Base-by-base conservation (phyloP, 140 eudicot genomes). In the Cichorium intybus region DNA sequence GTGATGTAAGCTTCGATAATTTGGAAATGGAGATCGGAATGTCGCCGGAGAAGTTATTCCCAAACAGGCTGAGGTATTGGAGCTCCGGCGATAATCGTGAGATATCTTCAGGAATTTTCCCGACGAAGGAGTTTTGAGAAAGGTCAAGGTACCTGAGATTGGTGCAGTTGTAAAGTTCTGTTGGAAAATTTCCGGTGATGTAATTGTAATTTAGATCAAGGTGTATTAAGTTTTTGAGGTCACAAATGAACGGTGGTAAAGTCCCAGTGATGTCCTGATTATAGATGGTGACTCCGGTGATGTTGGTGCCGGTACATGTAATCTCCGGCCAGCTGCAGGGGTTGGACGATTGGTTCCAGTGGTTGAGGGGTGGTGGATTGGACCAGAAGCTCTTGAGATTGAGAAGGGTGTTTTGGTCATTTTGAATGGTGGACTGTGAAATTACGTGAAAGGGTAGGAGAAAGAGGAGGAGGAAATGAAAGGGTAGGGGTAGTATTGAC, bases 311-410 rank as follows among this genome's bases (percentile, higher is more conserved):
- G 4, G 73, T 39, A 76, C 99, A 92, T 4, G 43, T 75, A 77
- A 92, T 81, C 77, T 78, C 98, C 2, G 85, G 83, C 98, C 98
- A 92, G 7, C 61, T 51, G 73, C 98, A 92, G 54, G 79, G 96
- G 70, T 81, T 69, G 47, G 95, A 61, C 26, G 96, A 64, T n/a
- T 72, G 68, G 24, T 66, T 56, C 96, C 96, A 88, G 74, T 80
- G 87, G 77, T 23, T 16, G 64, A 85, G 31, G 17, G 80, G 55
- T 2, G 82, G 65, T 46, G 88, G 83, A 21, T 79, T 23, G 12
- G 75, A 66, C 95, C 91, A 89, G 47, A 53, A 69, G 20, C 66
- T 60, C 72, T 89, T 89, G 61, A 89, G 56, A 15, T 49, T 67
- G 28, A 89, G 78, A 4, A 89, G 86, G 62, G 75, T 79, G 60